phyloP scores from a whole-genome alignment of 345 rosid genomes.

The Triadica sebifera region DNA sequence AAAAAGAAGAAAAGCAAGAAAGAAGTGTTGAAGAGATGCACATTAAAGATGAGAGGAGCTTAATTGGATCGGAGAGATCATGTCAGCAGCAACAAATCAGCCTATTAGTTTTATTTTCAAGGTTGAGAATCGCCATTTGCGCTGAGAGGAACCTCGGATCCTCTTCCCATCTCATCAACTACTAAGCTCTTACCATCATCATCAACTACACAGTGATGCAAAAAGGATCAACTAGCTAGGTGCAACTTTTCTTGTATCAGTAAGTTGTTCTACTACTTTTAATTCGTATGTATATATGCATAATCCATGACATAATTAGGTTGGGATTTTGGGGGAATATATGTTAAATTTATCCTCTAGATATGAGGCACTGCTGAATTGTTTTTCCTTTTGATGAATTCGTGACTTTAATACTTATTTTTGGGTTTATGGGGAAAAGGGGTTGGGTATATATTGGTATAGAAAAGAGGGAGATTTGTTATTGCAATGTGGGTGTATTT shows the following conservation, averaged over 20 bases:
- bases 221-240: slow-evolving; percentile 21
- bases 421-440: slow-evolving; percentile 16
- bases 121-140: slow-evolving; percentile 49
- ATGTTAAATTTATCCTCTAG: slow-evolving; percentile 27
- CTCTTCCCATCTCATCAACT: slow-evolving; percentile 28
- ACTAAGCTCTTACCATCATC: slow-evolving; percentile 5
- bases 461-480: slow-evolving; percentile 45
- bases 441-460: slow-evolving; percentile 38
- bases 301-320: slow-evolving; percentile 21
- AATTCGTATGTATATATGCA: slow-evolving; percentile 35
- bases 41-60: slow-evolving; percentile 49
- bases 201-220: slow-evolving; percentile 31
- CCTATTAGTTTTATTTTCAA: slow-evolving; percentile 39
- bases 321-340: slow-evolving; percentile 31
- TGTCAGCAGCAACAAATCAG: slow-evolving; percentile 59
- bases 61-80: slow-evolving; percentile 95
- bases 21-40: slow-evolving; percentile 14
- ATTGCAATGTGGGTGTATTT: slow-evolving; percentile 26
- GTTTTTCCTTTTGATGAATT: slow-evolving; percentile 3
- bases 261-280: slow-evolving; percentile 29
- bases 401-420: slow-evolving; percentile 9
- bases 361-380: slow-evolving; percentile 21
- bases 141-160: slow-evolving; percentile 97
- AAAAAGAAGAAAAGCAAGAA: slow-evolving; percentile 14
- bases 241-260: slow-evolving; percentile 35